A percentile compares a stretch with the other conserved stretches of the same genome.
These are phyloP conservation scores for Neofusicoccum laricinum DNA, from an alignment of 2,329 filamentous ascomycete species.

Conservation along the genomic window DNA sequence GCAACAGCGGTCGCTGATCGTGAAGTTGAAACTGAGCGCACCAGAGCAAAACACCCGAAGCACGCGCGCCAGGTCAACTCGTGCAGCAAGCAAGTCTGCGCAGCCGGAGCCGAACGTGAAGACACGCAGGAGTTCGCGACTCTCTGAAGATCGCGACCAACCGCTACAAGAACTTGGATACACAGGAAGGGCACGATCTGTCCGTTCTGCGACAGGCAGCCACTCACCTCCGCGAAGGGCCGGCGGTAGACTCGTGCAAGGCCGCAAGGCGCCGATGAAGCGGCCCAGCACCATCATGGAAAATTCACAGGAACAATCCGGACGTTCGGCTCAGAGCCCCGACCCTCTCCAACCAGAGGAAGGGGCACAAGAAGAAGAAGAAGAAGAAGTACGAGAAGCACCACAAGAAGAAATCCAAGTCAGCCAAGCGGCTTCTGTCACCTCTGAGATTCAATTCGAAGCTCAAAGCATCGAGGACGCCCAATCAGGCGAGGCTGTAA, in stretches of 20 bases:
- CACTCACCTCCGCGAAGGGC: slow-evolving; percentile 28
- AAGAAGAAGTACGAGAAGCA: too few species aligned
- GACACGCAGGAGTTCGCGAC: slow-evolving; percentile 56
- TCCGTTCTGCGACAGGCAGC: slow-evolving; percentile 54
- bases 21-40: slow-evolving; percentile 38
- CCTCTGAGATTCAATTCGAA: slow-evolving; percentile 11
- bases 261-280: slow-evolving; percentile 49
- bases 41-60: slow-evolving; percentile 12
- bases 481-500: slow-evolving; percentile 31
- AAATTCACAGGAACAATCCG: slow-evolving; percentile 46
- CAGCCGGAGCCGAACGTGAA: slow-evolving; percentile 20
- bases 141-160: slow-evolving; percentile 56
- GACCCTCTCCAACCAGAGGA: not conserved
- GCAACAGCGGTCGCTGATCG: slow-evolving; percentile 35
- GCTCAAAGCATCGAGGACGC: not conserved
- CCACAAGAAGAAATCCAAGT: not conserved
- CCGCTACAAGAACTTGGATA: slow-evolving; percentile 57
- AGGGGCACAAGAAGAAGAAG: not conserved
- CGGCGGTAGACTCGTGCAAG: slow-evolving; percentile 32
- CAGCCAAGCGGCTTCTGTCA: slow-evolving; percentile 1
- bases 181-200: slow-evolving; percentile 57
- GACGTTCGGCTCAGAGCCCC: slow-evolving; percentile 16
- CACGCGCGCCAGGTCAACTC: slow-evolving; percentile 33
- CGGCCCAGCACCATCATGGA: slow-evolving; percentile 51
- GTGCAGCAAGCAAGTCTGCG: slow-evolving; percentile 37